phyloP scores from a whole-genome alignment of 768 basidiomycete species.

The Russula sp. region DNA sequence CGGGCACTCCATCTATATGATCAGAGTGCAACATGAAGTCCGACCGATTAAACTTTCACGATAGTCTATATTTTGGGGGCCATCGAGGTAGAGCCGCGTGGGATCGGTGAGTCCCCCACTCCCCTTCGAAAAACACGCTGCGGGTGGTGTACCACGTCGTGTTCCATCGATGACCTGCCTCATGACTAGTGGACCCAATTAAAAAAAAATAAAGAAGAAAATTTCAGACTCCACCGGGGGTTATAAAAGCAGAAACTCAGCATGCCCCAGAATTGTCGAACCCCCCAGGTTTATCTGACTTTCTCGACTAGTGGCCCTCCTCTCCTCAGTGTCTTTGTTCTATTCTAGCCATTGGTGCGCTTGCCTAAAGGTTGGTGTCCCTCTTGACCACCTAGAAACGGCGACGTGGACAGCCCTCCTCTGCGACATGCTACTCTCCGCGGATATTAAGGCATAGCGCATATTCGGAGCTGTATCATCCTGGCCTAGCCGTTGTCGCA shows the following conservation, averaged over 20 bases:
- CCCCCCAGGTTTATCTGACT: conserved; percentile 14
- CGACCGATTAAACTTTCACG: conserved; percentile 15
- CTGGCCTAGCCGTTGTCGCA: neutral
- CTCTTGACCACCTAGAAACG: neutral
- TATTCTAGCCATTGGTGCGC: neutral
- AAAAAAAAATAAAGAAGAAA: conserved; percentile 4
- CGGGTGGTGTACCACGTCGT: conserved; percentile 3
- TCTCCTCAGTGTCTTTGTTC: neutral
- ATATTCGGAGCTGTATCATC: conserved; percentile 1
- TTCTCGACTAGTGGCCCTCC: neutral
- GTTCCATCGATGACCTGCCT: conserved; percentile 24
- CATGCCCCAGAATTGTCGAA: conserved; percentile 17
- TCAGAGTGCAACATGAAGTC: conserved; percentile 1
- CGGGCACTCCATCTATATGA: neutral
- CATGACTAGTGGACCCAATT: conserved; percentile 12
- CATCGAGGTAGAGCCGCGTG: conserved; percentile 18
- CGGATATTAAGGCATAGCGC: neutral
- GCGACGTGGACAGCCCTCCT: neutral
- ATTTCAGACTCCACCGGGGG: conserved; percentile 24
- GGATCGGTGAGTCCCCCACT: conserved; percentile 19
- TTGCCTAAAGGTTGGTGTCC: neutral
- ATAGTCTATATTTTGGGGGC: conserved; percentile 4
- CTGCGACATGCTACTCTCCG: neutral
- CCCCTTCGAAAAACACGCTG: conserved; percentile 16
- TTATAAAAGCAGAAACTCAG: conserved; percentile 27